These are phyloP conservation scores for Sutorius australiensis DNA, from an alignment of 768 basidiomycete genomes.

Conservation along the genomic window DNA sequence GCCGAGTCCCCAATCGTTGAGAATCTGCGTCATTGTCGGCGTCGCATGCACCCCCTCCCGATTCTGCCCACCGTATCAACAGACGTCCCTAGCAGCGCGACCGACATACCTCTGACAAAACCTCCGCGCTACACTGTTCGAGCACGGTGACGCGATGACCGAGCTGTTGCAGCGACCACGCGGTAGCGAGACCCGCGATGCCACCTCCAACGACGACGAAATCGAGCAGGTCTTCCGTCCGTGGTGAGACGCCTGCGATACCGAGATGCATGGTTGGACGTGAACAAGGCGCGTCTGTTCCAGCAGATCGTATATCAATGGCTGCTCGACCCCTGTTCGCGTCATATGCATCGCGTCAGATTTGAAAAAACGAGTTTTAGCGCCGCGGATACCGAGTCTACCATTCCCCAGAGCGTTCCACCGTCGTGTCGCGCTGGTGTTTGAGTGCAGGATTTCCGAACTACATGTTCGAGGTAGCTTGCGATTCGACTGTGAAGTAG, in stretches of 20 bases:
- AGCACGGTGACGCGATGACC: conserved; percentile 57
- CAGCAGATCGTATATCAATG: neutral
- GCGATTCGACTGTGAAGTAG: no score
- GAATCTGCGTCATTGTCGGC: conserved; percentile 55
- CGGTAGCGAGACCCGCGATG: conserved; percentile 52
- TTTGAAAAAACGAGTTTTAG: no score
- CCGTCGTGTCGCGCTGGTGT: no score
- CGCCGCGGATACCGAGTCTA: no score
- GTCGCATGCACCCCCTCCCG: conserved; percentile 42
- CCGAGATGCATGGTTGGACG: conserved; percentile 6
- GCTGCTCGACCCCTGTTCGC: neutral
- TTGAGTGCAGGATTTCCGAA: no score
- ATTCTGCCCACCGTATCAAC: conserved; percentile 17
- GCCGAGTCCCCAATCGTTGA: conserved; percentile 51
- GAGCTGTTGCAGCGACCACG: conserved; percentile 47
- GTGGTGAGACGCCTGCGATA: conserved; percentile 1
- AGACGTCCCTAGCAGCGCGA: no score
- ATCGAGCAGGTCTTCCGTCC: conserved; percentile 15
- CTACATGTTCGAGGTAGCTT: no score
- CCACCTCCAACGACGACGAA: conserved; percentile 27
- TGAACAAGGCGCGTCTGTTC: neutral
- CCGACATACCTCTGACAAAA: conserved; percentile 31
- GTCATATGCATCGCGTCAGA: neutral
- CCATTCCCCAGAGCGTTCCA: no score
- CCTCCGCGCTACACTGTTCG: conserved; percentile 43